These are phyloP conservation scores for Suillus luteus DNA, from an alignment of 768 basidiomycete genomes.

Conservation along the genomic window DNA sequence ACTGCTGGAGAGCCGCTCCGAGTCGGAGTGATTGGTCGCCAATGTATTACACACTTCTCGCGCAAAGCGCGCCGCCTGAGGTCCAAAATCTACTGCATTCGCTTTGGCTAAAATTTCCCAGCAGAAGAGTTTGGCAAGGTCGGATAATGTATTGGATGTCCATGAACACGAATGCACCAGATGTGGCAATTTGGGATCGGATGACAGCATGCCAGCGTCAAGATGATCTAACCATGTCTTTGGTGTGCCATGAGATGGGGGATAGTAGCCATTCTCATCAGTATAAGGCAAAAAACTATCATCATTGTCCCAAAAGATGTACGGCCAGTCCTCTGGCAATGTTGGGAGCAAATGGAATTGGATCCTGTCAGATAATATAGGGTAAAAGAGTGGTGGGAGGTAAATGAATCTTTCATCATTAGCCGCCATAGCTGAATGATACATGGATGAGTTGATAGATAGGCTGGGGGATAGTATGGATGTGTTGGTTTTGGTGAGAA, in stretches of 20 bases:
- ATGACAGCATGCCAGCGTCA: conserved; percentile 1
- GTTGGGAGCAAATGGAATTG: no score
- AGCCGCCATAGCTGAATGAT: not conserved
- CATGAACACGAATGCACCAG: not conserved
- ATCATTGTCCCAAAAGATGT: no score
- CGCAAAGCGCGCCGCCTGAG: conserved; percentile 25
- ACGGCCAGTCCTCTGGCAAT: no score
- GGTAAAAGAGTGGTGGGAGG: no score
- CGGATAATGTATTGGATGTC: conserved; percentile 18
- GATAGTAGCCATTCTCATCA: not conserved
- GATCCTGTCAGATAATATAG: no score
- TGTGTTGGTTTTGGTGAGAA: not conserved
- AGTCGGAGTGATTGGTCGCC: conserved; percentile 14
- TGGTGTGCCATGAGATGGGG: not conserved
- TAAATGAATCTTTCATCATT: no score
- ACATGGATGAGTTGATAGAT: no score
- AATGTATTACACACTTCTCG: conserved; percentile 25
- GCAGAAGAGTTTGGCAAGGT: conserved; percentile 33
- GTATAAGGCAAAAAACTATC: no score
- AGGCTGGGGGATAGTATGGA: not conserved
- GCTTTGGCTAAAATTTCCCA: conserved; percentile 22
- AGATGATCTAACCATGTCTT: conserved; percentile 8
- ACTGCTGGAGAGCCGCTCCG: conserved; percentile 22
- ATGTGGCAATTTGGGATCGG: not conserved
- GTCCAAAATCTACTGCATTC: conserved; percentile 12